Base-by-base conservation (phyloP, 2,329 filamentous ascomycete genomes). In the Aspergillus neotritici region DNA sequence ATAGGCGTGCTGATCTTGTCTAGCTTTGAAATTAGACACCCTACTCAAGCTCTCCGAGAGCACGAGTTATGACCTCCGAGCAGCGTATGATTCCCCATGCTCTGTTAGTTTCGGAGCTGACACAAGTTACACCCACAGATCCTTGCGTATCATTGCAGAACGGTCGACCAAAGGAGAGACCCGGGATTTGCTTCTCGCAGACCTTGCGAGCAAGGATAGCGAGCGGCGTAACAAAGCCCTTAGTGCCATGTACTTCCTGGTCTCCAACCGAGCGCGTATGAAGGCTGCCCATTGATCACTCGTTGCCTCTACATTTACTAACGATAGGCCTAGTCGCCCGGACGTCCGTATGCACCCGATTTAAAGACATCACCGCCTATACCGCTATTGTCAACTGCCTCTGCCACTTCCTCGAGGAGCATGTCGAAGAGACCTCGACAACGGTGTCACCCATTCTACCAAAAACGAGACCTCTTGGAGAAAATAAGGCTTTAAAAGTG, bases 41-140 rank as follows among this genome's bases (percentile, higher is more conserved):
- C 71, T 90, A 8, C 72, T 81, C 40, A 84, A 80, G 50, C 74
- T 90, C 4, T 70, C 86, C 10, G 72, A 77, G 40, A 85, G 85
- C 61, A 84, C 84, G 47, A 91, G 83, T 63, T 83, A 79, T 56
- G 78, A 84, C 14, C 84, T 90, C 49, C 75, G 82, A 51, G 82
- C 86, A 47, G 83, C 84, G 44, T 79, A 82, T 9, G 74, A 75
- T 48, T 76, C 21, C 17, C 14, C n/a, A 16, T 14, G 31, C 16
- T 67, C 80, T 4, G 76, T 72, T 55, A 75, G 79, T 45, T 67
- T 75, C 17, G 74, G 75, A 37, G 47, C 38, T 14, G 28, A 40
- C 45, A 43, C 8, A 54, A 43, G 16, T 5, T 14, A 29, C 16
- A 14, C 17, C 29, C 40, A 71, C 9, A 25, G 67, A 34, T 65